Evolutionary conservation across 2,329 filamentous ascomycete species (phyloP), one percentile per base, ranked within the genome.

Genomic region (Coniochaeta sp.): DNA sequence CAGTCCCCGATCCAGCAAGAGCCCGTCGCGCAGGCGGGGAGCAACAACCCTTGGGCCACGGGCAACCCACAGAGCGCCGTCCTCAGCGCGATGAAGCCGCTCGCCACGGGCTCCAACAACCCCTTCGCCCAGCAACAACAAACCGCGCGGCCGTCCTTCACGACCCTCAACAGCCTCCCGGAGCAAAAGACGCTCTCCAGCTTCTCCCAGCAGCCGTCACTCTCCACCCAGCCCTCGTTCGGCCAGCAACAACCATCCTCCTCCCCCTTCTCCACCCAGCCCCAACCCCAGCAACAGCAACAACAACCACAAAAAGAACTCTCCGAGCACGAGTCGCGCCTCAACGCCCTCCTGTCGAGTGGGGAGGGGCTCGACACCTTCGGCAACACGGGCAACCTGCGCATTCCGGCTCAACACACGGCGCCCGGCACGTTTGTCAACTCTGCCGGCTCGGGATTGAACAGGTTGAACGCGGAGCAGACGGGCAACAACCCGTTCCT

Each of bases 321-420:
- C 58, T 82, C 69, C 60, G 80, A 82, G 64, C 83, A 85, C 67
- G 79, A 85, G 64, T 83, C 86, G 20, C 87, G 82, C 63, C 86
- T 99, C 58, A 97, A 97, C 65, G 81, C 87, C 1, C 82, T 99
- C 30, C 82, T 99, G 42, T 81, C 91, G 3, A 83, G 80, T 22
- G 91, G 94, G 57, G 94, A 99, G 52, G 94, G 94, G 22, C 88
- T 95, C 75, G 94, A 99, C 65, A 99, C 94, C 0, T 99, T 95
- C 66, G 94, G 94, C 58, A 99, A 99, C 67, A 89, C 89, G n/a
- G 94, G 94, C 59, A 89, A 97, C 57, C 78, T 96, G 46, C 91
- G 94, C 68, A 95, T 99, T 57, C 94, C 94, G 1, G 85, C 94
- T 2, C 94, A 99, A 66, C 94, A 99, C 68, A 99, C 94, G 0